Conservation (phyloP, 371 early-diverging fungal genomes). For the Mortierella sp. region DNA sequence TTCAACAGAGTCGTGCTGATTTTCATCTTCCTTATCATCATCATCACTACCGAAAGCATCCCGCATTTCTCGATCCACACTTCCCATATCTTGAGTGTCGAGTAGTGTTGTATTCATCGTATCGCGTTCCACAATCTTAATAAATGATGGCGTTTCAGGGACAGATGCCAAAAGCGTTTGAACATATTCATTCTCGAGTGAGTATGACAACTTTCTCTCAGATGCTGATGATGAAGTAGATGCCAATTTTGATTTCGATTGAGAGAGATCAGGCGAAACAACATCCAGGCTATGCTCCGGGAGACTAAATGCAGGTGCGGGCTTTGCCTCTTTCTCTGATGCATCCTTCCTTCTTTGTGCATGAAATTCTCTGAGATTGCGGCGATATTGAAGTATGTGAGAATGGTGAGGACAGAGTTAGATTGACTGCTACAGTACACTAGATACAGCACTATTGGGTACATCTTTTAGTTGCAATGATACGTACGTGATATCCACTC, state of each 20-base stretch:
- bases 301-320: constrained; percentile 25
- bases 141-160: constrained; percentile 41
- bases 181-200: constrained; percentile 30
- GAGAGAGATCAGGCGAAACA: background rate
- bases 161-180: constrained; percentile 43
- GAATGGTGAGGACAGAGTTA: background rate
- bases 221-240: background rate
- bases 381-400: background rate
- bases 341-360: constrained; percentile 3
- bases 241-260: constrained; percentile 1
- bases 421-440: background rate
- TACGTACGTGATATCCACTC: constrained; percentile 46
- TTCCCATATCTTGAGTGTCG: constrained; percentile 10
- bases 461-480: background rate
- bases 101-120: background rate
- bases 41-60: constrained; percentile 13
- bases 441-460: background rate
- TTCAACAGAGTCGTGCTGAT: constrained; percentile 31
- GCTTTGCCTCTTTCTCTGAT: background rate
- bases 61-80: constrained; percentile 31
- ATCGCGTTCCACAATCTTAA: constrained; percentile 49
- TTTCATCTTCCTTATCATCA: background rate
- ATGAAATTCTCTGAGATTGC: constrained; percentile 33
- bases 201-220: background rate
- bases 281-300: constrained; percentile 15